Evolutionary conservation across 805 yeast genomes (phyloP), one percentile per base, ranked within the genome.

Genomic region (Pichia sporocuriosa): DNA sequence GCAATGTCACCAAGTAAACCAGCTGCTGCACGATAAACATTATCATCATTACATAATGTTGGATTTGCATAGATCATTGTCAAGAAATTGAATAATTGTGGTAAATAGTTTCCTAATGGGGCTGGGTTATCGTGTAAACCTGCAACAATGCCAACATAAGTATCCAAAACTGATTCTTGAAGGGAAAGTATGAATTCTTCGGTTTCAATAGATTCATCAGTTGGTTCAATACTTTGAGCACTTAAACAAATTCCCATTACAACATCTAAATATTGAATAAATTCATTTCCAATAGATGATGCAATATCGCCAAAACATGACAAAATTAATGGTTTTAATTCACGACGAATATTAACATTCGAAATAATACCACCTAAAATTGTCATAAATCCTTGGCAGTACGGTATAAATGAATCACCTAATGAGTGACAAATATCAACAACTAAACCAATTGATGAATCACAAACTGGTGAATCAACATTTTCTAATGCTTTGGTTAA

Each of bases 261-360:
- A 46, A 78, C 85, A 29, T 72, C 76, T 49, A 88, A 65, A 62
- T 86, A 93, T 43, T 81, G 86, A 50, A 73, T 72, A 63, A 90
- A 93, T 42, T 72, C 77, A 2, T 72, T 59, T 4, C 96, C 97
- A 47, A 89, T 78, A 12, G 93, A 80, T 1, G 95, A 76, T 4
- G 97, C 97, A 55, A 93, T 77, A 62, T 93, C 98, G 49, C 98
- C 98, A 61, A 93, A 86, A 55, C 95, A 87, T 11, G 97, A 85
- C 51, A 93, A 67, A 23, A 90, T 86, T 19, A 86, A 73, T 15
- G 97, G 96, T 61, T 85, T 81, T 51, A 90, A 71, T 48, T 87
- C 96, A 45, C 85, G 76, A 58, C 81, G 81, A 16, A 86, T 79
- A 43, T 73, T 75, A 32, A 73, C 70, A 53, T 75, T 75, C 44